Evolutionary conservation across 768 basidiomycete species (phyloP).

Genomic region (Lyophyllum shimeji): DNA sequence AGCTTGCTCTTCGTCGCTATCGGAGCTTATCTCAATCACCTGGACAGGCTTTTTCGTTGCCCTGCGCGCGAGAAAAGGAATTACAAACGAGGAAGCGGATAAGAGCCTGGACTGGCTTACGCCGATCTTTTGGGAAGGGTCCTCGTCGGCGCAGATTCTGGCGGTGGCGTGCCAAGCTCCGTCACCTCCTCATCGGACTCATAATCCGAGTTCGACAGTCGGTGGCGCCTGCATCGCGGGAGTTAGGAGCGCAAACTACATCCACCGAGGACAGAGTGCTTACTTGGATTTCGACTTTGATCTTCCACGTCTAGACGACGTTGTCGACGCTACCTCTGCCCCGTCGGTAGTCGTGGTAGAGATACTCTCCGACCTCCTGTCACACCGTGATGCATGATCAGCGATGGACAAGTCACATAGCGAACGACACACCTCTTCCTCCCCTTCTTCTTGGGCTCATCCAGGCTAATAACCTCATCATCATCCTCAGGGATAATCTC

Average conservation of each 20-base stretch:
- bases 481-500: conserved; percentile 70
- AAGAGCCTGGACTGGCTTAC: conserved; percentile 35
- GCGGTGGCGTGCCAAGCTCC: conserved; percentile 31
- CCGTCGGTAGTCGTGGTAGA: conserved; percentile 41
- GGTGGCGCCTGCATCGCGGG: conserved; percentile 42
- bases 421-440: conserved; percentile 43
- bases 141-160: conserved; percentile 45
- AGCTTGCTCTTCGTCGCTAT: conserved; percentile 33
- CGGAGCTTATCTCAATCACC: conserved; percentile 37
- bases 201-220: conserved; percentile 53
- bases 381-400: background rate
- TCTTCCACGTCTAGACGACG: conserved; percentile 28
- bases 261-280: conserved; percentile 14
- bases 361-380: conserved; percentile 62
- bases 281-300: conserved; percentile 42
- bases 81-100: background rate
- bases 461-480: conserved; percentile 44
- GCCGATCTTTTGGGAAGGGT: conserved; percentile 57
- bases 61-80: conserved; percentile 21
- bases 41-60: conserved; percentile 37
- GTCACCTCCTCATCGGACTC: conserved; percentile 38
- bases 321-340: conserved; percentile 33
- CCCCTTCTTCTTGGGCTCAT: conserved; percentile 40
- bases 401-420: background rate
- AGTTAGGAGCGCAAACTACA: background rate